These are phyloP conservation scores for Neurospora sp. DNA, from an alignment of 2,329 filamentous ascomycete genomes.

Conservation along the genomic window DNA sequence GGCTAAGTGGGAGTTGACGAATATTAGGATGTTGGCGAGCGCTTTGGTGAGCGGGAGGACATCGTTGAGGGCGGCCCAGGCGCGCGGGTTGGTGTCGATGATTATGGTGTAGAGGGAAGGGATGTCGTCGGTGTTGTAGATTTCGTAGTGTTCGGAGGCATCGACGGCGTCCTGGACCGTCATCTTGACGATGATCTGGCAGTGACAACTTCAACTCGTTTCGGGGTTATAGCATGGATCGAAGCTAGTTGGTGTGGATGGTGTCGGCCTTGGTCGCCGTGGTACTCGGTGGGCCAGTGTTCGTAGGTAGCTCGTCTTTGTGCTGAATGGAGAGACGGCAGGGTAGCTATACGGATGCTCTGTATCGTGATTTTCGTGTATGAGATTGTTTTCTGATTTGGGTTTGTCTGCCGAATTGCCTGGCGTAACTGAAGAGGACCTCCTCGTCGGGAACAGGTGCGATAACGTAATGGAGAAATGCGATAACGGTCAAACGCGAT, in stretches of 20 bases:
- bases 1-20: constrained; percentile 92
- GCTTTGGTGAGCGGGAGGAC: constrained; percentile 74
- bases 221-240: not conserved
- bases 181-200: constrained; percentile 30
- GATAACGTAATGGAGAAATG: not conserved
- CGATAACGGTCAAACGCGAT: not conserved
- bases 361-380: not conserved
- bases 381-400: not conserved
- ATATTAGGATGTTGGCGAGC: constrained; percentile 83
- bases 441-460: not conserved
- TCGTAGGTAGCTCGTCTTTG: not conserved
- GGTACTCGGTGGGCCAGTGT: not conserved
- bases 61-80: constrained; percentile 67
- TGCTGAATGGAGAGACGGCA: not conserved
- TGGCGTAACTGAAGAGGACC: not conserved
- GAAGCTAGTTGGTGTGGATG: not conserved
- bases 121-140: constrained; percentile 42
- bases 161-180: constrained; percentile 36
- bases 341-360: not conserved
- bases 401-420: not conserved
- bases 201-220: not conserved
- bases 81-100: constrained; percentile 92
- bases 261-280: not conserved
- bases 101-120: constrained; percentile 85
- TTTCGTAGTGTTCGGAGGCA: constrained; percentile 51